Conservation (phyloP, 352 stramenopile species). For the Globisporangium acanthophoron region DNA sequence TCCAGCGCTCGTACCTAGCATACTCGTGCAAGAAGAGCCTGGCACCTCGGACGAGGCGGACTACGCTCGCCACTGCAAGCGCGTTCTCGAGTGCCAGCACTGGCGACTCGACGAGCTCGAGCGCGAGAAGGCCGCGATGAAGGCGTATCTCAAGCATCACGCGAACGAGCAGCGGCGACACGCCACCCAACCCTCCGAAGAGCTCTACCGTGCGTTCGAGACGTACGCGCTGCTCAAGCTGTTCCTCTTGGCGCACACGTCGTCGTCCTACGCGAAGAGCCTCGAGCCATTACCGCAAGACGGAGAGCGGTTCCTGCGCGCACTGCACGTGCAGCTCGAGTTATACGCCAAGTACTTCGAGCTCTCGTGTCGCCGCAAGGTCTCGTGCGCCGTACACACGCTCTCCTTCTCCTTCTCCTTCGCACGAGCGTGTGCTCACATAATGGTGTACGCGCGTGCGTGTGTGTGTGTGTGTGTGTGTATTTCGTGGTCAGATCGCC, state of each 20-base stretch:
- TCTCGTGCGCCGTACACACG: conserved; percentile 2
- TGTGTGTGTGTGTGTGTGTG: background rate
- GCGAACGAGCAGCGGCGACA: conserved; percentile 1
- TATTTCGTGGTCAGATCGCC: conserved; percentile 21
- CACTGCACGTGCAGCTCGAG: conserved; percentile 41
- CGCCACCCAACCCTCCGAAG: background rate
- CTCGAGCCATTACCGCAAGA: background rate
- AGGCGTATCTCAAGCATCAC: conserved; percentile 18
- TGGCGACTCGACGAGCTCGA: conserved; percentile 27
- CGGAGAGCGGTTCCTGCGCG: conserved; percentile 13
- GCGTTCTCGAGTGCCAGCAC: conserved; percentile 24
- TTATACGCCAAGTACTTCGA: conserved; percentile 61
- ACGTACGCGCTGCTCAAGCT: conserved; percentile 57
- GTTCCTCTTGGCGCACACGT: conserved; percentile 31
- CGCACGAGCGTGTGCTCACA: too few relatives aligned
- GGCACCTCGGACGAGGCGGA: conserved; percentile 2
- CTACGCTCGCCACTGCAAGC: conserved; percentile 8
- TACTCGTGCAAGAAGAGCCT: background rate
- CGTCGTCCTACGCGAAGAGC: background rate
- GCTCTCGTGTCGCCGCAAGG: conserved; percentile 27
- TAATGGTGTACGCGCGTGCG: background rate
- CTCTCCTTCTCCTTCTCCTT: too few relatives aligned
- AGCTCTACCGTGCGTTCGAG: conserved; percentile 18
- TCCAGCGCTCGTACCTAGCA: background rate
- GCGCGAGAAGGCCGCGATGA: conserved; percentile 30